Base-by-base conservation (phyloP, 768 basidiomycete genomes). In the Tulasnella sp. region DNA sequence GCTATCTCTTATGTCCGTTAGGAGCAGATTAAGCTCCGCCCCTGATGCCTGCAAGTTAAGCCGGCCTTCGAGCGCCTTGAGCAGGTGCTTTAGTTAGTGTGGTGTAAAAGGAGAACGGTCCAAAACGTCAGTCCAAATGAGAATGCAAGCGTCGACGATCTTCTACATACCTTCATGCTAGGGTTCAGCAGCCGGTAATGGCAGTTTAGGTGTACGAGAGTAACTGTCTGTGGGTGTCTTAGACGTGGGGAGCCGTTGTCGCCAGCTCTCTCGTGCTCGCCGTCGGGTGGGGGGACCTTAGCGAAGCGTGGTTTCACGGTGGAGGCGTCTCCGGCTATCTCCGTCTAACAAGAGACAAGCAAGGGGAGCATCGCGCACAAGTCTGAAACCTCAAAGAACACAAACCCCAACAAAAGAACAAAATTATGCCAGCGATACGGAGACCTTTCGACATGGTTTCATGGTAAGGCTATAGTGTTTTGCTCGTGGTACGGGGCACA, bases 1-100 rank as follows among this genome's bases (percentile, higher is more conserved):
- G 77, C 86, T 87, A 77, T 94, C 91, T 84, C 91, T 94, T 77
- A 96, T 92, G 77, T 90, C 87, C 75, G 86, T 88, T 76, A 97
- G 82, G 62, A 97, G 85, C 75, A 90, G 84, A 79, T 88, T 89
- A 76, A 97, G 88, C 82, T 94, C 92, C 72, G 85, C 83, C 75
- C 89, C 86, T 65, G 85, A 83, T 67, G 85, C 80, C 67, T 82
- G 81, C 74, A 86, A 81, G 80, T 87, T 88, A 77, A 88, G 84
- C 75, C 88, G 88, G 79, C 89, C 89, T 47, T 92, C 90, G 78
- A 97, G 86, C 69, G 91, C 92, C 82, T 90, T 86, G 64, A 96
- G 86, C 79, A 97, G 90, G 82, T 96, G 94, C 95, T 96, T 71
- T 62, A 16, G 69, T 36, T 70, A 36, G 19, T 17, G 69, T 52